These are phyloP conservation scores for Biscogniauxia marginata DNA, from an alignment of 2,329 filamentous ascomycete species.

Conservation along the genomic window DNA sequence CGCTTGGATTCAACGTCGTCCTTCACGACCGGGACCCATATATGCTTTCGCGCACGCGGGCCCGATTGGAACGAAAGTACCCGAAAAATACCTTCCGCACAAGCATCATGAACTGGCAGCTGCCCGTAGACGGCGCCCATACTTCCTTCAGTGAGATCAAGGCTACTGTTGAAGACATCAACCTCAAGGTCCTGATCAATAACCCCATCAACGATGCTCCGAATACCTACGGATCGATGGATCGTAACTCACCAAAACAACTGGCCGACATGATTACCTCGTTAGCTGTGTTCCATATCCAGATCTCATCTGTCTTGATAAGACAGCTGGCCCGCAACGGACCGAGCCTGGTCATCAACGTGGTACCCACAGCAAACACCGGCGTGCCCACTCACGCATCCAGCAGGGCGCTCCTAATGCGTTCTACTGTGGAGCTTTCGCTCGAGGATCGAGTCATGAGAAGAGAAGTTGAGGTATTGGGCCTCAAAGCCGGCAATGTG, in stretches of 20 bases:
- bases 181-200: slow-evolving; percentile 55
- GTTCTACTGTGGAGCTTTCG: slow-evolving; percentile 38
- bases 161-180: slow-evolving; percentile 30
- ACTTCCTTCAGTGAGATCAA: background rate
- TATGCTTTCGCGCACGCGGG: slow-evolving; percentile 45
- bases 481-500: slow-evolving; percentile 5
- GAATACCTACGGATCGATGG: slow-evolving; percentile 36
- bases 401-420: slow-evolving; percentile 45
- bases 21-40: slow-evolving; percentile 53
- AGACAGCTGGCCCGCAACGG: slow-evolving; percentile 40
- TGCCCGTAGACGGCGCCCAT: background rate
- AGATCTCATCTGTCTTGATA: slow-evolving; percentile 46
- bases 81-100: slow-evolving; percentile 38
- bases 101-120: background rate
- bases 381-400: slow-evolving; percentile 46
- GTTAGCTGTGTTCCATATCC: slow-evolving; percentile 48
- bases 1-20: slow-evolving; percentile 53
- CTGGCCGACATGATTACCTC: slow-evolving; percentile 44
- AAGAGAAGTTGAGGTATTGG: slow-evolving; percentile 11
- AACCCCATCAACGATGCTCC: slow-evolving; percentile 48
- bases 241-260: slow-evolving; percentile 34
- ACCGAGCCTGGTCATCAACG: slow-evolving; percentile 49
- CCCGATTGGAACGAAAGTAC: slow-evolving; percentile 38
- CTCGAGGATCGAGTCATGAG: slow-evolving; percentile 38
- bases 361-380: slow-evolving; percentile 45